phyloP scores from a whole-genome alignment of 441 rosid genomes.

The Aquilaria agallochum region DNA sequence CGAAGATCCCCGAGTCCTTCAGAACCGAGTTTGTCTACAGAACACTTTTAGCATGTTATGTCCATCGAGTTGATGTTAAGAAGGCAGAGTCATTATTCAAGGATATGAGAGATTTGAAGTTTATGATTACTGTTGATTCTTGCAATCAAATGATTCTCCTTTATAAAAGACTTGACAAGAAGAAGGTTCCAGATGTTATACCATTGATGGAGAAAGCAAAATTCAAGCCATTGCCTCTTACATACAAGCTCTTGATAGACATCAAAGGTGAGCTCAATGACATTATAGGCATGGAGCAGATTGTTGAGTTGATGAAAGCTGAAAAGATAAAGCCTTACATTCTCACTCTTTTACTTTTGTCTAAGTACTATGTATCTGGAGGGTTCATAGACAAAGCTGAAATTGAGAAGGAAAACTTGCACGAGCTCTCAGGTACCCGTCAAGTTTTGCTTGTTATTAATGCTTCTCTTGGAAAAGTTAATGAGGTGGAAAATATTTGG shows the following conservation, averaged over 20 bases:
- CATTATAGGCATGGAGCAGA: constrained; percentile 74
- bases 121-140: constrained; percentile 55
- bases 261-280: constrained; percentile 68
- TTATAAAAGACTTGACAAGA: constrained; percentile 65
- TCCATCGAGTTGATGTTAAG: constrained; percentile 30
- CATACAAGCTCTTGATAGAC: constrained; percentile 69
- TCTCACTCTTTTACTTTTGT: constrained; percentile 37
- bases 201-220: constrained; percentile 86
- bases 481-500: constrained; percentile 80
- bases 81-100: constrained; percentile 71
- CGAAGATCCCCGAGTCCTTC: constrained; percentile 55
- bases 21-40: constrained; percentile 63
- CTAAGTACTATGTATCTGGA: constrained; percentile 53
- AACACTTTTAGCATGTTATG: constrained; percentile 67
- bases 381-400: constrained; percentile 65
- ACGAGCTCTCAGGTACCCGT: constrained; percentile 42
- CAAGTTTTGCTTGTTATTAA: constrained; percentile 55
- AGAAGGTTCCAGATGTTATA: constrained; percentile 74
- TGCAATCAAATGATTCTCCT: constrained; percentile 89
- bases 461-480: constrained; percentile 64
- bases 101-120: constrained; percentile 68
- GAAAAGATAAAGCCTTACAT: constrained; percentile 66
- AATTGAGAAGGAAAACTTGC: constrained; percentile 71
- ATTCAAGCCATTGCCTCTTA: constrained; percentile 59
- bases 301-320: constrained; percentile 75